phyloP scores from a whole-genome alignment of 176 grass and related monocot genomes.

The Musa troglodytarum region DNA sequence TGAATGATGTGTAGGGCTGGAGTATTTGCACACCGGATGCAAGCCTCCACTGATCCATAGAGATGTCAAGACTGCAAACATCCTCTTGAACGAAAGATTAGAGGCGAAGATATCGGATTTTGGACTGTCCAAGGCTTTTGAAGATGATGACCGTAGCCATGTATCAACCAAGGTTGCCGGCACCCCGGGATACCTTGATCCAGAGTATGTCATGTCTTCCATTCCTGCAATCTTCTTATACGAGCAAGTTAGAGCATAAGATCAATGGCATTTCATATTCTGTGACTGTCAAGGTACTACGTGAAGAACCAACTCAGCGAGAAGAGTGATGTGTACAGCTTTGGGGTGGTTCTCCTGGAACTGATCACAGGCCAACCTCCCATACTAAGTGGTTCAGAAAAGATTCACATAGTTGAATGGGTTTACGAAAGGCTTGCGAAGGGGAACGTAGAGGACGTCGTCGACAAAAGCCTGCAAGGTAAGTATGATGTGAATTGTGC shows the following conservation, averaged over 20 bases:
- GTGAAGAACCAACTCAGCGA: conserved; percentile 30
- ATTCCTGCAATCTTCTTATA: background rate
- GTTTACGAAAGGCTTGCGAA: conserved; percentile 26
- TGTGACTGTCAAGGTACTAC: conserved; percentile 25
- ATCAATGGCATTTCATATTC: background rate
- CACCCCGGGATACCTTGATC: conserved; percentile 49
- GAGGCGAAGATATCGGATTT: no score
- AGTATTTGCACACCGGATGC: conserved; percentile 47
- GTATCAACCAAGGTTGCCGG: conserved; percentile 33
- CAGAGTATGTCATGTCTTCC: conserved; percentile 29
- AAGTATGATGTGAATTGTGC: conserved; percentile 42
- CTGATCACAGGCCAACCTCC: conserved; percentile 38
- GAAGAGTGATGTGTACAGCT: conserved; percentile 54
- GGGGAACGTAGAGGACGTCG: conserved; percentile 40
- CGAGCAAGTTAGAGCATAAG: background rate
- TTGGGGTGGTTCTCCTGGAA: conserved; percentile 47
- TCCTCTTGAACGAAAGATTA: no score
- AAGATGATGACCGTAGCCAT: conserved; percentile 29
- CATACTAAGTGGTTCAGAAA: conserved; percentile 14
- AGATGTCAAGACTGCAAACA: no score
- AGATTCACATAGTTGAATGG: conserved; percentile 29
- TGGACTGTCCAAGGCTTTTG: conserved; percentile 23
- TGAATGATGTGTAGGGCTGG: conserved; percentile 23
- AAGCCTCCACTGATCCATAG: background rate
- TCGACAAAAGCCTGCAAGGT: conserved; percentile 29